Evolutionary conservation across 805 yeast genomes (phyloP).

Genomic region (Spencermartinsiella europaea): DNA sequence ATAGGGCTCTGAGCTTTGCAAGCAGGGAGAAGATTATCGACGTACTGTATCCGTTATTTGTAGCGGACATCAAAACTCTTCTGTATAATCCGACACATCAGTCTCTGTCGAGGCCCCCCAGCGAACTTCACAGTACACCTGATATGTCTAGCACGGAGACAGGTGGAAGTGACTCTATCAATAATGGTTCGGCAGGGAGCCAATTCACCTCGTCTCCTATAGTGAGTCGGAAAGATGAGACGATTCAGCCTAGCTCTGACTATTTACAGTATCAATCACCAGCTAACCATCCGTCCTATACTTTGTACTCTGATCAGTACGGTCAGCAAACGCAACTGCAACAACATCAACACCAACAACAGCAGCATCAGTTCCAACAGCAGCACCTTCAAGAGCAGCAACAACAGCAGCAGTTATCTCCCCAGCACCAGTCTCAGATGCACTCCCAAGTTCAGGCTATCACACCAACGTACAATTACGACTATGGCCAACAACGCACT

Average conservation of each 20-base stretch:
- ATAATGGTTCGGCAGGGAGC: neutral
- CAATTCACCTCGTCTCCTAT: neutral
- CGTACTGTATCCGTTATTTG: conserved; percentile 61
- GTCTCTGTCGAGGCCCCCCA: neutral
- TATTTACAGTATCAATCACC: neutral
- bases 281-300: neutral
- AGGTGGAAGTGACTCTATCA: neutral
- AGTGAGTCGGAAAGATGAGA: neutral
- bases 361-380: conserved; percentile 4
- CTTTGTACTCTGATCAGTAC: neutral
- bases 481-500: neutral
- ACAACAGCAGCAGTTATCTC: conserved; percentile 1
- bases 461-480: neutral
- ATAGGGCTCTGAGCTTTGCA: conserved; percentile 76
- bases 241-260: neutral
- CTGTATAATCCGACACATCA: conserved; percentile 29
- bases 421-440: conserved; percentile 1
- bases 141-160: neutral
- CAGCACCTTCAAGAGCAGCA: conserved; percentile 7
- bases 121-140: neutral
- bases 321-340: neutral
- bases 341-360: conserved; percentile 5
- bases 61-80: conserved; percentile 58
- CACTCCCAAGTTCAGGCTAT: neutral
- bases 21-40: conserved; percentile 72